phyloP scores from a whole-genome alignment of 805 yeast species.

The Lipomyces chichibuensis region DNA sequence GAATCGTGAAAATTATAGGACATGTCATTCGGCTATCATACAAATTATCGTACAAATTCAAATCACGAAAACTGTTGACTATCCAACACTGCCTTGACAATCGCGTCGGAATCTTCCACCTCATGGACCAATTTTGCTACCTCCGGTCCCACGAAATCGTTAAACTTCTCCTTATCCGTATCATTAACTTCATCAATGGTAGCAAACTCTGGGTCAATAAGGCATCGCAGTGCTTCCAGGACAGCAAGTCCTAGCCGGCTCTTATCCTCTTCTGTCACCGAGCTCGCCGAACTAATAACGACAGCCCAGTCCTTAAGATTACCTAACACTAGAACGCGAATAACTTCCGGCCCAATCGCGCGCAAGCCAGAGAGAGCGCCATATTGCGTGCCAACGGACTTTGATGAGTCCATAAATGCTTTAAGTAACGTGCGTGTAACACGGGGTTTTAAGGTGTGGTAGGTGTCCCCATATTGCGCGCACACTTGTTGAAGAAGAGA shows the following conservation, averaged over 20 bases:
- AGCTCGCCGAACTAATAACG: conserved; percentile 37
- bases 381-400: conserved; percentile 85
- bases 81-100: conserved; percentile 36
- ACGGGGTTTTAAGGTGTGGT: conserved; percentile 87
- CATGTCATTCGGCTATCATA: not conserved
- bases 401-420: conserved; percentile 82
- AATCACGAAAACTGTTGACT: conserved; percentile 17
- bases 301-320: conserved; percentile 76
- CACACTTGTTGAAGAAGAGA: conserved; percentile 79
- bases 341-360: conserved; percentile 84
- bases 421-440: conserved; percentile 89
- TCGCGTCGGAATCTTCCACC: conserved; percentile 40
- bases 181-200: conserved; percentile 34
- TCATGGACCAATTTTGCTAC: conserved; percentile 16
- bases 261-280: conserved; percentile 52
- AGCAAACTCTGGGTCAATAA: conserved; percentile 43
- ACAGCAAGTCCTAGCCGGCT: conserved; percentile 54
- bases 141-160: conserved; percentile 29
- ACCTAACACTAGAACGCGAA: conserved; percentile 80
- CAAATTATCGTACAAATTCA: not conserved
- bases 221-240: conserved; percentile 57
- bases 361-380: conserved; percentile 87
- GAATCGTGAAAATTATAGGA: not conserved
- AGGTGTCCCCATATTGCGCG: conserved; percentile 76
- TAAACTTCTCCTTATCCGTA: conserved; percentile 32